Evolutionary conservation across 805 yeast genomes (phyloP), one percentile per base, ranked within the genome.

Genomic region (Yamadazyma akitaensis): DNA sequence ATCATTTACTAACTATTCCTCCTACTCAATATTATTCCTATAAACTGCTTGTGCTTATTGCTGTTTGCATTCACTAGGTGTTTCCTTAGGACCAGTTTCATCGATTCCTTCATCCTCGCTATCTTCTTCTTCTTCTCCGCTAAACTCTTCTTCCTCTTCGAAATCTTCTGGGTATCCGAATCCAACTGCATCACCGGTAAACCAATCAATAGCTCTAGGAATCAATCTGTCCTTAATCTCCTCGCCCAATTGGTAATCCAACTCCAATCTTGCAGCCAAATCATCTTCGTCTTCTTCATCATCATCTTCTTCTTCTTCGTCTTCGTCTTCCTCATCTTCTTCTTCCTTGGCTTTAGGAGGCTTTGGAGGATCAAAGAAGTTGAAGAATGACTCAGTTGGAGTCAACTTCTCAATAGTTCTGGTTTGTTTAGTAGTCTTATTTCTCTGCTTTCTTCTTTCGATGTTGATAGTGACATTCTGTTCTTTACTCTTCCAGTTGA

Each of bases 141-240:
- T 83, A 3, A 76, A 84, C 2, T 76, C 84, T 17, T 72, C 80
- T 14, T 79, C 88, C 9, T 77, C 89, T 12, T 79, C 81, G 18
- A 74, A 79, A 35, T 71, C 84, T 14, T 77, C 88, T 30, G 77
- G 78, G 51, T 70, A 74, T 41, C 66, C 75, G 62, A 79, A 87
- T 47, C 87, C 96, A 49, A 92, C 77, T 19, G 99, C 99, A 54
- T 89, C 89, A 40, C 99, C 99, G 9, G 99, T 92, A 67, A 90
- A 94, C 98, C 99, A 94, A 66, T 92, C 98, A 59, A 94, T 80
- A 43, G 98, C 98, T 63, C 97, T 83, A 52, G 98, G 97, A 52
- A 94, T 84, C 63, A 94, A 79, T 67, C 94, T 87, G 67, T 94
- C 98, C 75, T 94, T 94, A 65, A 94, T 81, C 61, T 91, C 91